These are phyloP conservation scores for Pythium periplocum DNA, from an alignment of 352 stramenopile species.

Conservation along the genomic window DNA sequence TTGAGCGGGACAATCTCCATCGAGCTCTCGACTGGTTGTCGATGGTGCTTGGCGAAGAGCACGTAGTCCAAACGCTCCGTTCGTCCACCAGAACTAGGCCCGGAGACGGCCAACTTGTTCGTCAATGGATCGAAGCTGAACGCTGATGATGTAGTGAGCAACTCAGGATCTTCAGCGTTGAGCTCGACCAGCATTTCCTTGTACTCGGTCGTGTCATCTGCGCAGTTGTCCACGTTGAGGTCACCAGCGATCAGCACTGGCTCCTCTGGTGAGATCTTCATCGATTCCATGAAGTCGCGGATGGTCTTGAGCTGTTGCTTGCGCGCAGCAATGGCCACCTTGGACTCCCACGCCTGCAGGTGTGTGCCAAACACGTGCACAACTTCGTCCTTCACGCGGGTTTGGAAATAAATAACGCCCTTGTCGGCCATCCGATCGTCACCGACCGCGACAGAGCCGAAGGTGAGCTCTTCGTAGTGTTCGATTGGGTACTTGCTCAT, in stretches of 20 bases:
- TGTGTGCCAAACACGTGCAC: conserved; percentile 66
- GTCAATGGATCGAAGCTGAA: conserved; percentile 65
- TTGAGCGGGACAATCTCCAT: conserved; percentile 53
- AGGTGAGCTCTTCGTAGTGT: conserved; percentile 52
- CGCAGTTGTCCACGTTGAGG: conserved; percentile 51
- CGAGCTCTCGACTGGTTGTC: conserved; percentile 19
- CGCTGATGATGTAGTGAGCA: conserved; percentile 22
- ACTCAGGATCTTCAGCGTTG: conserved; percentile 24
- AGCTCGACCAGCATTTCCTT: conserved; percentile 41
- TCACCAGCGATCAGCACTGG: conserved; percentile 52
- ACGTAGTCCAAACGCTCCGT: conserved; percentile 66
- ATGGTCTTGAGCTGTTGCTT: conserved; percentile 38
- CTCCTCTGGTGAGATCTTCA: conserved; percentile 37
- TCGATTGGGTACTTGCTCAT: conserved; percentile 64
- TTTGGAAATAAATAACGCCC: conserved; percentile 55
- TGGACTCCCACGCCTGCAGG: conserved; percentile 61
- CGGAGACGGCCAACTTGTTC: conserved; percentile 50
- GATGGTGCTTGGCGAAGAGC: conserved; percentile 30
- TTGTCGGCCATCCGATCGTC: conserved; percentile 69
- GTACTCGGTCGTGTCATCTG: conserved; percentile 26
- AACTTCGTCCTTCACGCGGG: conserved; percentile 23
- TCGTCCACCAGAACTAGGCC: conserved; percentile 48
- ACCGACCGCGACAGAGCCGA: conserved; percentile 39
- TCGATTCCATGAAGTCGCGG: conserved; percentile 40
- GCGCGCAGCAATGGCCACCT: conserved; percentile 30